Evolutionary conservation across 2,329 filamentous ascomycete species (phyloP).

Genomic region (Aureobasidium melanogenum): DNA sequence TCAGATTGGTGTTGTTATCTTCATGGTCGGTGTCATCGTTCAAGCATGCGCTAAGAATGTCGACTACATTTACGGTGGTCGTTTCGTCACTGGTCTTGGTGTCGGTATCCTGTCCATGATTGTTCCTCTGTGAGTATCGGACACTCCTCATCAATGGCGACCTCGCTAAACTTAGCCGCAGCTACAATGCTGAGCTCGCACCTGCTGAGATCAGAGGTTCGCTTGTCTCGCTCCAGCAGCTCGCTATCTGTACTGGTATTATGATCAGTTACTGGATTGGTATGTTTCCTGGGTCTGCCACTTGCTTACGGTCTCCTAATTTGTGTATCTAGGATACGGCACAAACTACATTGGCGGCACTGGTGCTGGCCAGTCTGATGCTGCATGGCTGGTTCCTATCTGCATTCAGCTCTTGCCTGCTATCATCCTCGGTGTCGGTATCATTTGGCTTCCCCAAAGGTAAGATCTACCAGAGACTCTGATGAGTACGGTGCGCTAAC

Average conservation of each 20-base stretch:
- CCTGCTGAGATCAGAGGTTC: conserved; percentile 24
- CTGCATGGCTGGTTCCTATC: conserved; percentile 64
- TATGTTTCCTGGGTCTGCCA: conserved; percentile 24
- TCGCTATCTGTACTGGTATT: conserved; percentile 52
- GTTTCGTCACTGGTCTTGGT: conserved; percentile 53
- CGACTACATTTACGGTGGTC: conserved; percentile 58
- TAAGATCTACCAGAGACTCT: neutral
- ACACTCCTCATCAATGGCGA: neutral
- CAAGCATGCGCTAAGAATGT: conserved; percentile 53
- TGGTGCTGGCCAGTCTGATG: conserved; percentile 18
- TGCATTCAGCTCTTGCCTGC: conserved; percentile 63
- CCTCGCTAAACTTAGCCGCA: conserved; percentile 13
- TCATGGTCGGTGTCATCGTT: conserved; percentile 61
- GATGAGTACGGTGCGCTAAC: neutral
- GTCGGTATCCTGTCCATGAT: conserved; percentile 51
- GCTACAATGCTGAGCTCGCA: conserved; percentile 30
- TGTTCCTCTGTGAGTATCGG: conserved; percentile 41
- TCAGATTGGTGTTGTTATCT: conserved; percentile 55
- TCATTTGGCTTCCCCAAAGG: conserved; percentile 41
- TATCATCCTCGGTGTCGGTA: conserved; percentile 56
- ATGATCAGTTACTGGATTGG: conserved; percentile 50
- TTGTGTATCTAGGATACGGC: conserved; percentile 15
- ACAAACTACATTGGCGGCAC: conserved; percentile 25
- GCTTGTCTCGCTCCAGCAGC: conserved; percentile 47
- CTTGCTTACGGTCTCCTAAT: neutral